Conservation (phyloP, 441 rosid genomes). For the Pelargonium citronellum region DNA sequence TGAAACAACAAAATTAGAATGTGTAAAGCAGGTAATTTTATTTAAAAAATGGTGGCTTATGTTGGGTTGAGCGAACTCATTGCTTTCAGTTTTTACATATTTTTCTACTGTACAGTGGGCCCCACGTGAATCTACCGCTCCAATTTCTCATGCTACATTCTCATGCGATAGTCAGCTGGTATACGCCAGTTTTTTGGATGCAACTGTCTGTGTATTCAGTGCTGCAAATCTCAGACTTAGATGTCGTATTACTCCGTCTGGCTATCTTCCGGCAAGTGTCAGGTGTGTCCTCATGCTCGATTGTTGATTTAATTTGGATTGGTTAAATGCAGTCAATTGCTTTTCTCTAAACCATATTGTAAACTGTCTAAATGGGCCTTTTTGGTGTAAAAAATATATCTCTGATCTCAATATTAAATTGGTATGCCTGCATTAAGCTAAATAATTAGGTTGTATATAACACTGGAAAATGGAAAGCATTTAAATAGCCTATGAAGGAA, state of each 20-base stretch:
- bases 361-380: no score
- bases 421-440: no score
- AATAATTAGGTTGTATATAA: no score
- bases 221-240: constrained; percentile 71
- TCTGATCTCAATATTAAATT: no score
- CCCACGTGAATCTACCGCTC: constrained; percentile 64
- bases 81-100: neutral
- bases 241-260: constrained; percentile 73
- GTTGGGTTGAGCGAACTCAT: no score
- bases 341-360: neutral
- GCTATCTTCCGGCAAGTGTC: constrained; percentile 70
- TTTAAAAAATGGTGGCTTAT: no score
- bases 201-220: constrained; percentile 71
- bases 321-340: neutral
- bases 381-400: no score
- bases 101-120: constrained; percentile 49
- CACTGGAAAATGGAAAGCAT: no score
- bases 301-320: neutral
- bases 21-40: constrained; percentile 64
- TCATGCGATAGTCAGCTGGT: constrained; percentile 95
- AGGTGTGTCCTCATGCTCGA: constrained; percentile 38
- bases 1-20: constrained; percentile 84
- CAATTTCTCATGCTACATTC: constrained; percentile 79
- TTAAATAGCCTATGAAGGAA: no score
- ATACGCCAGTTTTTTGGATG: constrained; percentile 80